These are phyloP conservation scores for Triticum monococcum DNA, from an alignment of 176 grass and related monocot species.

Conservation along the genomic window DNA sequence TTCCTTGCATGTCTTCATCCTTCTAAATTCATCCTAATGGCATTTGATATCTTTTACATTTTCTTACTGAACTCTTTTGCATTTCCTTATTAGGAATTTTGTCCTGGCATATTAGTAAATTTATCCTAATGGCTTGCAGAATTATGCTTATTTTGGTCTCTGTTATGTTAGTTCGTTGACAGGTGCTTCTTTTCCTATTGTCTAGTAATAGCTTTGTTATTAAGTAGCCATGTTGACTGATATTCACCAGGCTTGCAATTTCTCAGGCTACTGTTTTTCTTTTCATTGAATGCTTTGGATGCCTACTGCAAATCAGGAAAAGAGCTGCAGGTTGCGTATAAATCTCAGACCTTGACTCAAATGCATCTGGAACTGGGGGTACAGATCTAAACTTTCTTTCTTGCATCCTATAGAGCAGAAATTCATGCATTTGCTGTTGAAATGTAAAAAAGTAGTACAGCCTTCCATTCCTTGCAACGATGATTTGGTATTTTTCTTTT, in stretches of 20 bases:
- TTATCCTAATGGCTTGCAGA: background rate
- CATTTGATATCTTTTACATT: background rate
- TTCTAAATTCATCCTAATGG: too few species aligned
- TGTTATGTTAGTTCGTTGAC: background rate
- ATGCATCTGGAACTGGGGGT: background rate
- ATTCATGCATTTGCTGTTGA: background rate
- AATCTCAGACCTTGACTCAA: background rate
- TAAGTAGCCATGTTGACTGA: background rate
- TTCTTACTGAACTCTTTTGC: background rate
- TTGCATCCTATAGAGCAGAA: background rate
- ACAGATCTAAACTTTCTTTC: background rate
- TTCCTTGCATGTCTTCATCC: too few species aligned
- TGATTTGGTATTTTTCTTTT: background rate
- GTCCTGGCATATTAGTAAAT: background rate
- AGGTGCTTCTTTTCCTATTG: background rate
- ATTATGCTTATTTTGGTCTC: background rate
- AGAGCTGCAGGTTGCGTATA: background rate
- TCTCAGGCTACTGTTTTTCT: background rate
- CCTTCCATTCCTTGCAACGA: background rate
- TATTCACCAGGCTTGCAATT: background rate
- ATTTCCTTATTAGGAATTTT: background rate
- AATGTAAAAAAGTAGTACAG: background rate
- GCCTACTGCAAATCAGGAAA: background rate
- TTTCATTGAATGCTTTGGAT: background rate
- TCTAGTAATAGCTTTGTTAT: too few species aligned